A percentile compares a stretch with the other conserved stretches of the same genome.
Conservation (phyloP, 2,329 filamentous ascomycete species). For the Arthroderma sp. region DNA sequence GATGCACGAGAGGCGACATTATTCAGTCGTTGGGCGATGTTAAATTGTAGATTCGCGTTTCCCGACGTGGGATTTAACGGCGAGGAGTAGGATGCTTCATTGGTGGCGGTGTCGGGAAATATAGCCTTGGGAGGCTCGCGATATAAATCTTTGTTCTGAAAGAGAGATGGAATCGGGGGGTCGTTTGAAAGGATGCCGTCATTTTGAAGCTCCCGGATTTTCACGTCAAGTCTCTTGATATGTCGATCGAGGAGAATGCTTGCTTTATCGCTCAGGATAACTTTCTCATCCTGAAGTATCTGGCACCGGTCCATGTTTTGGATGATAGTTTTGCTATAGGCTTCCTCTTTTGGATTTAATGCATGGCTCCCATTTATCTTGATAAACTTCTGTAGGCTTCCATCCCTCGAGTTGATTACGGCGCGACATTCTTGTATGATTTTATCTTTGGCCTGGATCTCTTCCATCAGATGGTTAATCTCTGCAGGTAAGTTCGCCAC, state of each 20-base stretch:
- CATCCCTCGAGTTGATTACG: conserved; percentile 48
- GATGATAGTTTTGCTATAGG: conserved; percentile 45
- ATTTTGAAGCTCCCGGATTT: conserved; percentile 47
- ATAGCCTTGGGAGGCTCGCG: conserved; percentile 36
- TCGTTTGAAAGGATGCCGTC: conserved; percentile 50
- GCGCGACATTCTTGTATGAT: conserved; percentile 46
- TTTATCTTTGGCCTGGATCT: conserved; percentile 54
- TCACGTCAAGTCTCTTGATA: conserved; percentile 50
- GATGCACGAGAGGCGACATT: conserved; percentile 21
- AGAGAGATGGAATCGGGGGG: conserved; percentile 47
- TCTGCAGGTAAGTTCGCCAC: conserved; percentile 49
- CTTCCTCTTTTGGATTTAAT: conserved; percentile 52
- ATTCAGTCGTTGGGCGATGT: conserved; percentile 41
- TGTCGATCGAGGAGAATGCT: conserved; percentile 49
- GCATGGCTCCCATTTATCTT: conserved; percentile 50
- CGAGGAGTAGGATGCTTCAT: conserved; percentile 31
- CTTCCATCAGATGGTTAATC: conserved; percentile 54
- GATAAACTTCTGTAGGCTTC: conserved; percentile 53
- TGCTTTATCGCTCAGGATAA: conserved; percentile 48
- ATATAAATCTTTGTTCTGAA: conserved; percentile 35
- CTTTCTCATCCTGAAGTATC: conserved; percentile 50
- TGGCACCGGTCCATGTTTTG: conserved; percentile 48
- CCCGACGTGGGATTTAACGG: conserved; percentile 46
- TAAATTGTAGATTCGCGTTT: conserved; percentile 42
- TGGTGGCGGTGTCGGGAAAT: conserved; percentile 36